A percentile compares a stretch with the other conserved stretches of the same genome.
Evolutionary conservation across 2,329 filamentous ascomycete genomes (phyloP).

Genomic region (Lomentospora prolificans): DNA sequence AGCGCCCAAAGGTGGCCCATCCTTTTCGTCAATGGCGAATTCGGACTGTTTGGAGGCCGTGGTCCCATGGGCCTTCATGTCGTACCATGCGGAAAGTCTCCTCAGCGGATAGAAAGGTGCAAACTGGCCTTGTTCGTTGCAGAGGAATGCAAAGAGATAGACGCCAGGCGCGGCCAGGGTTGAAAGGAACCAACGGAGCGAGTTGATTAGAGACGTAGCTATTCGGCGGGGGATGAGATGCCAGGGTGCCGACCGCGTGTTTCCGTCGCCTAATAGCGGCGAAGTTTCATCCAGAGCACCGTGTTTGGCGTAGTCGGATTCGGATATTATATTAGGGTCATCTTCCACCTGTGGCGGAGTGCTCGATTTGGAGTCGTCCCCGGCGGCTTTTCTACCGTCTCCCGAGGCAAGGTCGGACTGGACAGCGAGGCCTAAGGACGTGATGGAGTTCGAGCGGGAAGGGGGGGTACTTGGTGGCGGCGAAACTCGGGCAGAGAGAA

Average conservation of each 20-base stretch:
- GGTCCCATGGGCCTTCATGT: conserved; percentile 33
- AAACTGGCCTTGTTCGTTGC: conserved; percentile 69
- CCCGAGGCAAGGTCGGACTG: conserved; percentile 19
- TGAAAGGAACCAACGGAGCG: conserved; percentile 68
- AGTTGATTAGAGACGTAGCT: conserved; percentile 61
- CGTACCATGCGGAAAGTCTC: conserved; percentile 46
- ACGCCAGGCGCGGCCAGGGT: conserved; percentile 71
- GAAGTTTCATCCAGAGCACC: conserved; percentile 49
- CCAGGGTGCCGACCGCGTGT: conserved; percentile 28
- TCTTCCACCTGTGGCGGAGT: conserved; percentile 18
- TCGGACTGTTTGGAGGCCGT: conserved; percentile 10
- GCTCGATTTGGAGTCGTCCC: neutral
- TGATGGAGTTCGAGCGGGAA: conserved; percentile 52
- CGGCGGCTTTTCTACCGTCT: conserved; percentile 10
- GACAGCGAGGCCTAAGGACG: conserved; percentile 38
- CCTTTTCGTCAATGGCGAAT: conserved; percentile 16
- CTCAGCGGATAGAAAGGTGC: conserved; percentile 65
- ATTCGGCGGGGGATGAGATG: conserved; percentile 57
- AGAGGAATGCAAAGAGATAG: conserved; percentile 75
- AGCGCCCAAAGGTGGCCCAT: conserved; percentile 15
- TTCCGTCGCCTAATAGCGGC: conserved; percentile 37
- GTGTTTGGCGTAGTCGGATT: conserved; percentile 27
- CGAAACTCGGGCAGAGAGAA: conserved; percentile 76
- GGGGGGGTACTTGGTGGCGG: conserved; percentile 46
- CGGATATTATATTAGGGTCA: conserved; percentile 23